These are phyloP conservation scores for Raphanus sativus DNA, from an alignment of 345 rosid genomes.

Conservation along the genomic window DNA sequence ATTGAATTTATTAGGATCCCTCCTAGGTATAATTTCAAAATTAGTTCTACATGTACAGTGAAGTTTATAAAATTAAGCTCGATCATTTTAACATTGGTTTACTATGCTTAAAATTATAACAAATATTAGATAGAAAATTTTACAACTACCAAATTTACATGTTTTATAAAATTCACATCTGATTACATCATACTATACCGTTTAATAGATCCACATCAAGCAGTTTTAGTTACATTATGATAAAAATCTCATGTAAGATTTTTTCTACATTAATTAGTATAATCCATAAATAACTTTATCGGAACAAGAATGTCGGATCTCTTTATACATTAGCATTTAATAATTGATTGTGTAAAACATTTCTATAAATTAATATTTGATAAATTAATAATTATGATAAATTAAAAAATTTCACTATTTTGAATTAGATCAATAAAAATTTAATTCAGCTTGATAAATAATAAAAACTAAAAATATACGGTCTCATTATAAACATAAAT, in stretches of 20 bases:
- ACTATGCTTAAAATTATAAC: not conserved
- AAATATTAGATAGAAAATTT: not conserved
- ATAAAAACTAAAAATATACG: not conserved
- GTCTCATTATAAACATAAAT: no score
- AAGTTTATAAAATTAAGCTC: not conserved
- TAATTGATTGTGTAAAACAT: not conserved
- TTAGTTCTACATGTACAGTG: not conserved
- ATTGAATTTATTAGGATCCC: not conserved
- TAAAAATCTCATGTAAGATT: not conserved
- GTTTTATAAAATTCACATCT: not conserved
- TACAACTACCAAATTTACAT: not conserved
- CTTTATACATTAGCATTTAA: not conserved
- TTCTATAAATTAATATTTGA: not conserved
- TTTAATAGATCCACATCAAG: no score
- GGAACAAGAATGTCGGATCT: not conserved
- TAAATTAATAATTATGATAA: no score
- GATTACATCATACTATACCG: not conserved
- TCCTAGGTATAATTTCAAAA: not conserved
- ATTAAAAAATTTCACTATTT: no score
- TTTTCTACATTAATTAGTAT: not conserved
- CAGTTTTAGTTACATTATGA: not conserved
- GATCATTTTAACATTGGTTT: not conserved
- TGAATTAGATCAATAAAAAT: not conserved
- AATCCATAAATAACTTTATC: no score
- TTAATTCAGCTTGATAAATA: not conserved